A percentile compares a stretch with the other conserved stretches of the same genome.
Evolutionary conservation across 345 rosid species (phyloP).

Genomic region (Eucalyptus tenuipes): DNA sequence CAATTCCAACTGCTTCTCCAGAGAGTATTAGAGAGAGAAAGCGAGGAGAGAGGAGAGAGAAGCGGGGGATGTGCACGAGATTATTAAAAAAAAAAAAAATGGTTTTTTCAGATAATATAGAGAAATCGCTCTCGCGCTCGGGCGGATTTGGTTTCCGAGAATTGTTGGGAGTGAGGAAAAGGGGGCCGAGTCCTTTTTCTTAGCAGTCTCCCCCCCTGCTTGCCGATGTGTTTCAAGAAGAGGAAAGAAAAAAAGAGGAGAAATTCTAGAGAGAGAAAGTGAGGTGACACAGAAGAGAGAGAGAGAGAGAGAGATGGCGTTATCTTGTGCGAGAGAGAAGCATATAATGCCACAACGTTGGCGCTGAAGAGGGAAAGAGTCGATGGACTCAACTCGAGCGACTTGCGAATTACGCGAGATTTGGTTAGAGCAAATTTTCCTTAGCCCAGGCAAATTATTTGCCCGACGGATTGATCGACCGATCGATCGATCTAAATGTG

Average conservation of each 20-base stretch:
- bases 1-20: neutral
- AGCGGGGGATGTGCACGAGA: neutral
- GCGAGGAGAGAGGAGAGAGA: neutral
- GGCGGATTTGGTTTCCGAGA: neutral
- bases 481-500: neutral
- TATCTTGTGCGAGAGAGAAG: slow-evolving; percentile 2
- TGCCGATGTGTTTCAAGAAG: neutral
- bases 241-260: neutral
- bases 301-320: slow-evolving; percentile 14
- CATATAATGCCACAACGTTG: neutral
- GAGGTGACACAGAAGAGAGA: neutral
- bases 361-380: neutral
- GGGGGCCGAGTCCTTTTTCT: neutral
- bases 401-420: neutral
- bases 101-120: neutral
- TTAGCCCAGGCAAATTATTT: neutral
- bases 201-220: neutral
- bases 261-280: neutral
- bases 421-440: neutral
- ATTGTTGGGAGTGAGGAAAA: neutral
- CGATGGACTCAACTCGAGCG: neutral
- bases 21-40: neutral
- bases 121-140: neutral
- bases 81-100: too few relatives aligned
- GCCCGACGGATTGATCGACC: neutral